Base-by-base conservation (phyloP, 2,329 filamentous ascomycete genomes). In the Colletotrichum zoysiae region DNA sequence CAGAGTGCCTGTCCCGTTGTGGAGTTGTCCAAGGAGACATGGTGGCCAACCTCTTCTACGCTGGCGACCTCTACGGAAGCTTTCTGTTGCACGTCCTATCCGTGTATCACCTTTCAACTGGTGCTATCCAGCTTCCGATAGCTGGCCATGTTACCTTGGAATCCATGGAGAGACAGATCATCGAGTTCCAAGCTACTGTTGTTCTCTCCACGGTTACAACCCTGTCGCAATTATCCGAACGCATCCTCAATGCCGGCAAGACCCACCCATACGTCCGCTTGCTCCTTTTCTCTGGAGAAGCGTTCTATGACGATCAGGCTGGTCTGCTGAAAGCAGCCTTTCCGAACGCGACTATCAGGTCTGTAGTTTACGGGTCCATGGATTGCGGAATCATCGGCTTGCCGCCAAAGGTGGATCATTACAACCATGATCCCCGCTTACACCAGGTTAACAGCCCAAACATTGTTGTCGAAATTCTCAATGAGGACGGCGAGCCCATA, bases 281-380 rank as follows among this genome's bases (percentile, higher is more conserved):
- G 30, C 65, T 71, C 5, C 65, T 71, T 14, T 71, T 71, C 53
- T 71, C 69, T n/a, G 69, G 69, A 11, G 69, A 71, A 35, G 65
- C 69, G 1, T 65, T 69, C 6, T 71, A 71, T 48, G 69, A 71
- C 14, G 69, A 71, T 14, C 69, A 71, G 20, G 69, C 65, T 7
- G 46, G 53, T 8, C 40, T 65, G 4, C 30, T 71, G 1, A 60
- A 63, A 16, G 65, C 65, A 3, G 69, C 69, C 14, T 71, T 71
- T 9, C 65, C 69, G 1, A 71, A 71, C 20, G 65, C 69, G 18
- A 50, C 35, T 2, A 50, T 71, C 14, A 48, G 59, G 16, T 71
- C 65, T 1, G 46, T 71, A 0, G 65, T 71, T n/a, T 71, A 71
- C 53, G 69, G 69, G 6, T 71, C 69, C 8, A 71, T 71, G 65